Percentiles rank a stretch among this genome's conserved stretches.
These are phyloP conservation scores for Gossypium australe DNA, from an alignment of 345 rosid genomes.

Conservation along the genomic window DNA sequence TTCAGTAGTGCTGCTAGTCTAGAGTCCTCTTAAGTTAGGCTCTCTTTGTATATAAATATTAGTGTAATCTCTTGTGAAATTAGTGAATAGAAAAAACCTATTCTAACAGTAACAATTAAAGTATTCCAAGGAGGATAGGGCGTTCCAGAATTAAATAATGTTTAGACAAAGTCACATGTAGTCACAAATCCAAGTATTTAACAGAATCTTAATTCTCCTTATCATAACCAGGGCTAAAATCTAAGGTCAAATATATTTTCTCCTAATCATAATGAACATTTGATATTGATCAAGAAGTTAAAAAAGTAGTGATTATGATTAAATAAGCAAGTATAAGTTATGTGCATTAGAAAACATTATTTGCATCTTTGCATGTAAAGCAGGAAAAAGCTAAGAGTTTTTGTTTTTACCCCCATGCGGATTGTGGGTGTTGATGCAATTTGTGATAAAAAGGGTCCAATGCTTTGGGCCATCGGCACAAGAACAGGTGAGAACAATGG, in stretches of 20 bases:
- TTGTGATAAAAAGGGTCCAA: slow-evolving; percentile 84
- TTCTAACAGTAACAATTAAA: neutral
- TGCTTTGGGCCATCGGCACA: slow-evolving; percentile 87
- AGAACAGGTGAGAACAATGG: slow-evolving; percentile 96
- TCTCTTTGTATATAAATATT: too few relatives aligned
- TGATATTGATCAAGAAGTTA: neutral
- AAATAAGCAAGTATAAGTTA: neutral
- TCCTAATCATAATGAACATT: neutral
- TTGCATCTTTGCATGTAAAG: slow-evolving; percentile 6
- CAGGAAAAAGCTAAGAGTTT: neutral
- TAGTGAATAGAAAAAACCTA: too few relatives aligned
- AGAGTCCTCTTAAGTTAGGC: too few relatives aligned
- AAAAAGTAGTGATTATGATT: neutral
- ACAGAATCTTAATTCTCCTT: neutral
- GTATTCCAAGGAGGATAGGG: neutral
- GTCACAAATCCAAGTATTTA: neutral
- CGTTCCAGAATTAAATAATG: neutral
- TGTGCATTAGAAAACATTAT: neutral
- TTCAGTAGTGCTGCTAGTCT: too few relatives aligned
- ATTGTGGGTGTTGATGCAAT: slow-evolving; percentile 70
- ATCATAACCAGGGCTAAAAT: neutral
- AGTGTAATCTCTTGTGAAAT: too few relatives aligned
- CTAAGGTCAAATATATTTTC: neutral
- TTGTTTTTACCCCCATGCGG: slow-evolving; percentile 67
- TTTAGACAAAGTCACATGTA: neutral